Conservation (phyloP, 2,329 filamentous ascomycete species). For the Sporothrix humicola region DNA sequence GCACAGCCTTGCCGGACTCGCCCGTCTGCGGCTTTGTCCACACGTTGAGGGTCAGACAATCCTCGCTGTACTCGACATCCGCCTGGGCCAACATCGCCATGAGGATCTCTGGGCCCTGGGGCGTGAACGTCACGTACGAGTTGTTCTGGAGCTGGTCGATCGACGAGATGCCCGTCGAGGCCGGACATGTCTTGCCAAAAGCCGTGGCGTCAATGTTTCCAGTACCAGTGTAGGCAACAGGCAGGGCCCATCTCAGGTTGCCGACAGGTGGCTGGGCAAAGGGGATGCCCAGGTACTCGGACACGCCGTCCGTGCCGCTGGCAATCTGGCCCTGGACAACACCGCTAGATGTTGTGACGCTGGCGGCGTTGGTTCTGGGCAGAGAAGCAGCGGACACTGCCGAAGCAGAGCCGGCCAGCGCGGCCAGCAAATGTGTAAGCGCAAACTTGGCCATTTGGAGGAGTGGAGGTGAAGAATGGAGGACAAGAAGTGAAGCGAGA, state of each 20-base stretch:
- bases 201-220: conserved; percentile 39
- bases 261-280: conserved; percentile 43
- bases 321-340: conserved; percentile 45
- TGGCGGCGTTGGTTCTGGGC: conserved; percentile 25
- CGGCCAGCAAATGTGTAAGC: neutral
- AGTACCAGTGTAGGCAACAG: conserved; percentile 40
- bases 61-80: conserved; percentile 44
- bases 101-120: conserved; percentile 40
- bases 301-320: conserved; percentile 42
- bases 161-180: conserved; percentile 30
- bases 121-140: conserved; percentile 43
- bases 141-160: conserved; percentile 40
- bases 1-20: conserved; percentile 44
- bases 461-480: too few relatives aligned
- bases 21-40: conserved; percentile 45
- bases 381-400: conserved; percentile 38
- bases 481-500: too few relatives aligned
- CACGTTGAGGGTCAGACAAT: conserved; percentile 50
- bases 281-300: conserved; percentile 49
- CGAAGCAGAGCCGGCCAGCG: neutral
- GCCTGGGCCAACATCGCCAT: conserved; percentile 37
- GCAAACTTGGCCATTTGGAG: neutral
- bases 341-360: conserved; percentile 45
- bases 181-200: conserved; percentile 43
- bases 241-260: conserved; percentile 40